These are phyloP conservation scores for Penicillium waksmanii DNA, from an alignment of 495 filamentous ascomycete species.

Conservation along the genomic window DNA sequence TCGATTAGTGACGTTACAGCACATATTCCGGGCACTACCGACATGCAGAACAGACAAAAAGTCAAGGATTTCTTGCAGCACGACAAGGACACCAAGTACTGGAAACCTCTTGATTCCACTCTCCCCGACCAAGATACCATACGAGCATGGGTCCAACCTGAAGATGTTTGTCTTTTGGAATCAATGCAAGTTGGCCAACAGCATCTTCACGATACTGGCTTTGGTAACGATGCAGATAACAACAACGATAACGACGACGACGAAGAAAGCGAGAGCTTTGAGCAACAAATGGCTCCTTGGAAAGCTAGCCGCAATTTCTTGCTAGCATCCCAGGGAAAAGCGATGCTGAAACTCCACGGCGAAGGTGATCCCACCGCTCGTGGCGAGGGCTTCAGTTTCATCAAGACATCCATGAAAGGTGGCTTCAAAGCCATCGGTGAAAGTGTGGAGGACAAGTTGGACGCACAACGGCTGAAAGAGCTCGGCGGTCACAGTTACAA, in stretches of 20 bases:
- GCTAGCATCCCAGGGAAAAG: slow-evolving; percentile 89
- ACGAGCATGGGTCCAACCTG: slow-evolving; percentile 85
- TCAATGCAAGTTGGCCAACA: slow-evolving; percentile 94
- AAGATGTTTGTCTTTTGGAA: slow-evolving; percentile 92
- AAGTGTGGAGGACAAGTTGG: slow-evolving; percentile 83
- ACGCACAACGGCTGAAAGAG: slow-evolving; percentile 80
- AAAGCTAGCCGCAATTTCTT: slow-evolving; percentile 93
- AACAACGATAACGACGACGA: slow-evolving; percentile 70
- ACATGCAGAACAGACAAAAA: slow-evolving; percentile 94
- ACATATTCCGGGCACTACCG: slow-evolving; percentile 86
- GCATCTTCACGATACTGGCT: slow-evolving; percentile 81
- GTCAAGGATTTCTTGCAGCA: slow-evolving; percentile 95
- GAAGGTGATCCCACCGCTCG: slow-evolving; percentile 94
- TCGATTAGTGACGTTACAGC: slow-evolving; percentile 78
- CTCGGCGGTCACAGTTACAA: slow-evolving; percentile 97
- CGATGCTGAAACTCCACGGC: slow-evolving; percentile 93
- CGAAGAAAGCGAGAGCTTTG: slow-evolving; percentile 70
- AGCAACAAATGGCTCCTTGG: slow-evolving; percentile 93
- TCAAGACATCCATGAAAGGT: slow-evolving; percentile 98
- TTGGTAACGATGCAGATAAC: slow-evolving; percentile 71
- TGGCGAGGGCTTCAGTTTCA: slow-evolving; percentile 91
- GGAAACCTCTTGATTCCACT: slow-evolving; percentile 77
- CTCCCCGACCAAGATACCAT: slow-evolving; percentile 75
- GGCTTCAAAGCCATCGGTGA: slow-evolving; percentile 91
- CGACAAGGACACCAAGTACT: slow-evolving; percentile 79